Conservation (phyloP, 208 protist species). For the Trichomonas tenax region DNA sequence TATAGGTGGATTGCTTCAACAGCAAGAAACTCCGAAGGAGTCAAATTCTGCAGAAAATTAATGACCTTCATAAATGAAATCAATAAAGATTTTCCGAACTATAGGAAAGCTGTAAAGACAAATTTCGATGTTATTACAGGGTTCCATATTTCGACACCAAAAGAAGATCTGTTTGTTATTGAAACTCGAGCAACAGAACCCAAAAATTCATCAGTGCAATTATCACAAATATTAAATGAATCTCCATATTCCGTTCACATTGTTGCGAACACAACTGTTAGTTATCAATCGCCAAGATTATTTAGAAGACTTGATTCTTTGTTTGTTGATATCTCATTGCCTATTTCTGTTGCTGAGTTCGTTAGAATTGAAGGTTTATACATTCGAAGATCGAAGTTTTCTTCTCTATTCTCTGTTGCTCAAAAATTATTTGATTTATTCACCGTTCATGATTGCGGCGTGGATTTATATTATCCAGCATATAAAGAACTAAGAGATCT, state of each 20-base stretch:
- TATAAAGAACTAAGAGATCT: background rate
- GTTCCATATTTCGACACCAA: background rate
- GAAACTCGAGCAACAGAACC: background rate
- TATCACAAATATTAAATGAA: background rate
- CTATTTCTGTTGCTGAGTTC: background rate
- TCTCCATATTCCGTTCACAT: background rate
- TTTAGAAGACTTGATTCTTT: background rate
- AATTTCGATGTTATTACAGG: background rate
- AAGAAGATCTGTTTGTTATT: background rate
- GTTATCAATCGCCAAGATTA: background rate
- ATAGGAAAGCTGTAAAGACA: background rate
- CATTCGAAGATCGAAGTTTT: background rate
- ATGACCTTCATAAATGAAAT: background rate
- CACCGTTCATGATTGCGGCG: background rate
- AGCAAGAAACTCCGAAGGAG: background rate
- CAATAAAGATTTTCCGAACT: background rate
- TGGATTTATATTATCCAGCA: background rate
- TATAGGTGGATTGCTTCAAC: background rate
- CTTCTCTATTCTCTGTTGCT: background rate
- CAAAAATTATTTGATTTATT: background rate
- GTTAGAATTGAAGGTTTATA: background rate
- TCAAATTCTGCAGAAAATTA: background rate
- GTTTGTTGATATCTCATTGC: background rate
- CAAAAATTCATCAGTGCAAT: background rate
- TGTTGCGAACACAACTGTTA: background rate